phyloP scores from a whole-genome alignment of 169 alveolate species.

The Plasmodium cynomolgi region DNA sequence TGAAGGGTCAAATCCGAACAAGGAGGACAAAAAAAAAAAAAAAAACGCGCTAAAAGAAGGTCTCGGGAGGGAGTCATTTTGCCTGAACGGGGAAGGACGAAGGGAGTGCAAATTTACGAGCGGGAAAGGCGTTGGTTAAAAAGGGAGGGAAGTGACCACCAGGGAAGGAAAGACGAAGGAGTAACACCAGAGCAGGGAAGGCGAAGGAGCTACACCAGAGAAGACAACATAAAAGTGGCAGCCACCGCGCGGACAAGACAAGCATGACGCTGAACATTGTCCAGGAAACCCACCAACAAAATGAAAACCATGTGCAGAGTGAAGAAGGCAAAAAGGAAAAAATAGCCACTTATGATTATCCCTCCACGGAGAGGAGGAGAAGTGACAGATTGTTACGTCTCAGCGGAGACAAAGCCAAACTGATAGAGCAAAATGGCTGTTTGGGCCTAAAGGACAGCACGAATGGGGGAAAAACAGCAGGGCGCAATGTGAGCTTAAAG shows the following conservation, averaged over 20 bases:
- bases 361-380: constrained; percentile 1
- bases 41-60: background rate
- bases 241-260: background rate
- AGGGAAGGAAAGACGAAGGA: background rate
- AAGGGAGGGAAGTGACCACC: background rate
- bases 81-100: background rate
- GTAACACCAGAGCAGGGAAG: background rate
- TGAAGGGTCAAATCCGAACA: background rate
- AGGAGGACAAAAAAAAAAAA: background rate
- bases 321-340: background rate
- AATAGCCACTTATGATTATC: background rate
- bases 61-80: background rate
- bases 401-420: background rate
- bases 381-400: background rate
- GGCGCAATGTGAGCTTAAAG: background rate
- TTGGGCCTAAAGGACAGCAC: background rate
- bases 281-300: background rate
- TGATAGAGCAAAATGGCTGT: background rate
- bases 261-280: background rate
- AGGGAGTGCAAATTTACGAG: background rate
- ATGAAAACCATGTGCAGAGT: background rate
- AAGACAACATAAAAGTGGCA: background rate
- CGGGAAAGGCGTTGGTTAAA: background rate
- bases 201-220: background rate
- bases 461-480: background rate